Evolutionary conservation across 176 grass and related monocot species (phyloP).

Genomic region (Calamus simplicifolius): DNA sequence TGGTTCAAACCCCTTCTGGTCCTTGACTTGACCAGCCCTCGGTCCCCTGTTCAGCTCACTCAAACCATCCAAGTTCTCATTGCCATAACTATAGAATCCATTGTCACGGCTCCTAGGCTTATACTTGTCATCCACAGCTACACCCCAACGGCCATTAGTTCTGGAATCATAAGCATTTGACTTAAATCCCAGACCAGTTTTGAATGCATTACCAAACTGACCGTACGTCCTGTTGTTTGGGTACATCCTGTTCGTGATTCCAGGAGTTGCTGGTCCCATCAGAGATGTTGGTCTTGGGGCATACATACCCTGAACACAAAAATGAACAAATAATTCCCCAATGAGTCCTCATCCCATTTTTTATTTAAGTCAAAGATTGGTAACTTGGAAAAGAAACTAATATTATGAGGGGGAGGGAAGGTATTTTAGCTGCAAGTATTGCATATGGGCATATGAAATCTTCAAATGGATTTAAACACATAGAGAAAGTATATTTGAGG

Average conservation of each 20-base stretch:
- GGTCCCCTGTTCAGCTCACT: conserved; percentile 4
- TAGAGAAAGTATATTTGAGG: background rate
- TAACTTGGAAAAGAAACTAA: too few species aligned
- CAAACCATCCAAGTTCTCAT: conserved; percentile 3
- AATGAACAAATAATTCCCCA: background rate
- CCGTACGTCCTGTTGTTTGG: background rate
- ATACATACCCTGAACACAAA: background rate
- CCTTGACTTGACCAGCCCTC: background rate
- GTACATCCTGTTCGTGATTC: background rate
- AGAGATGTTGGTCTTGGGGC: background rate
- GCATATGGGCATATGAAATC: too few species aligned
- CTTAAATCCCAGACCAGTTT: background rate
- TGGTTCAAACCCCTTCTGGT: conserved; percentile 1
- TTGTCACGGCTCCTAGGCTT: background rate
- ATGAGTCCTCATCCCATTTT: background rate
- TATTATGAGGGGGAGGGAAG: too few species aligned
- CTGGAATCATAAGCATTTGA: background rate
- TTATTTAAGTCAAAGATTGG: too few species aligned
- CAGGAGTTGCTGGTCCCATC: background rate
- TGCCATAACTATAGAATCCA: background rate
- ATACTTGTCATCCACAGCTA: background rate
- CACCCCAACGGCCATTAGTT: background rate
- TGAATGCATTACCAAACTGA: background rate
- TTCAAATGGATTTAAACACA: too few species aligned
- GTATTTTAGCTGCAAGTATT: too few species aligned